Conservation (phyloP, 108 stramenopile genomes). For the Cyclotella choctawhatcheeana region DNA sequence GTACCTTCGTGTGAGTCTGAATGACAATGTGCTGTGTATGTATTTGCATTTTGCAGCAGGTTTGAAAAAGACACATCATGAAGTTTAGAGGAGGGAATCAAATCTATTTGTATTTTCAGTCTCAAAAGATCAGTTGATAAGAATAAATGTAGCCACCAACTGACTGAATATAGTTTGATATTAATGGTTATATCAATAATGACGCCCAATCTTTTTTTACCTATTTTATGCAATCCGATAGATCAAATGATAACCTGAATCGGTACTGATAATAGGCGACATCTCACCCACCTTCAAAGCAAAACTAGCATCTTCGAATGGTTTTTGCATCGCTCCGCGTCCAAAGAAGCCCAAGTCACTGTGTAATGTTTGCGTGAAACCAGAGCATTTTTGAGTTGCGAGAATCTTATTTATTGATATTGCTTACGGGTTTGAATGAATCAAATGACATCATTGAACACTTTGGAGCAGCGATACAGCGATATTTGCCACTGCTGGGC, state of each 20-base stretch:
- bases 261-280: conserved; percentile 91
- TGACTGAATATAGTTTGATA: no score
- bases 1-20: background rate
- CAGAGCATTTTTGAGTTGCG: background rate
- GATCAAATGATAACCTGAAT: conserved; percentile 96
- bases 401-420: background rate
- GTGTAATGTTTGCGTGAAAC: background rate
- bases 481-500: no score
- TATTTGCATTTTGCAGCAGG: background rate
- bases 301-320: conserved; percentile 96
- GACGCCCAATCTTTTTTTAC: no score
- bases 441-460: no score
- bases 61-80: background rate
- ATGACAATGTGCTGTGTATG: conserved; percentile 3
- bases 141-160: no score
- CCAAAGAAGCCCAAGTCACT: conserved; percentile 88
- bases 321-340: conserved; percentile 87
- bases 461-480: no score
- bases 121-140: no score
- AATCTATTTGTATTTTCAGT: no score
- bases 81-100: no score
- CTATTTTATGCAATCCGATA: conserved; percentile 78
- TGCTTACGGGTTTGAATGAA: no score
- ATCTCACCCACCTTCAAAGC: conserved; percentile 84
- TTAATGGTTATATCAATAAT: no score